phyloP scores from a whole-genome alignment of 805 yeast species.

The Kuraishia capsulata region DNA sequence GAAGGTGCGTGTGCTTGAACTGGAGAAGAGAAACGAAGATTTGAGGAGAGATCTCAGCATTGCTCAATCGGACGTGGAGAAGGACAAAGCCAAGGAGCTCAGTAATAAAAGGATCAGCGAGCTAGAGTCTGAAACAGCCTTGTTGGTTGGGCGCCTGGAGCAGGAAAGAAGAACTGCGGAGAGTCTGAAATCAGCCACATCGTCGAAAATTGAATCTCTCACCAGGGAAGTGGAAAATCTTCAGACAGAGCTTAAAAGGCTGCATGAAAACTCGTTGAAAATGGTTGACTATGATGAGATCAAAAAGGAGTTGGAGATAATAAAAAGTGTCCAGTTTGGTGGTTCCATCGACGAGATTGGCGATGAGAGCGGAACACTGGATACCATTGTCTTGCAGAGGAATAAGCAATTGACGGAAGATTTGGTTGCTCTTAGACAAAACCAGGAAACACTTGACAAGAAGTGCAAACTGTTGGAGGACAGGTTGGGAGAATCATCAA shows the following conservation, averaged over 20 bases:
- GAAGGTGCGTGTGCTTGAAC: constrained; percentile 55
- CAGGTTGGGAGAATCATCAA: constrained; percentile 22
- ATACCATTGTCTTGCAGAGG: constrained; percentile 54
- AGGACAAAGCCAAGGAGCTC: constrained; percentile 31
- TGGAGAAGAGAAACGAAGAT: constrained; percentile 73
- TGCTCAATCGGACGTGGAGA: constrained; percentile 36
- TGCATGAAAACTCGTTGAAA: constrained; percentile 39
- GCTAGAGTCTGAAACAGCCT: constrained; percentile 61
- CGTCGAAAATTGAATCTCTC: constrained; percentile 26
- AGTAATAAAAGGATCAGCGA: constrained; percentile 39
- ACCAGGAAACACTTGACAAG: constrained; percentile 36
- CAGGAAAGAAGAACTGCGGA: constrained; percentile 28
- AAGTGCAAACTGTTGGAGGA: constrained; percentile 31
- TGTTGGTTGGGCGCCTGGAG: constrained; percentile 49
- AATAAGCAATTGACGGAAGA: constrained; percentile 70
- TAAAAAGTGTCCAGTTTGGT: constrained; percentile 74
- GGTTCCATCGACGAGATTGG: constrained; percentile 25
- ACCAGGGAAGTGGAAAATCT: constrained; percentile 38
- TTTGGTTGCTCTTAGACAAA: constrained; percentile 54
- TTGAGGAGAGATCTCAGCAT: constrained; percentile 56
- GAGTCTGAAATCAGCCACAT: constrained; percentile 14
- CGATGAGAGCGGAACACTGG: constrained; percentile 30
- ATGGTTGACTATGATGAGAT: constrained; percentile 73
- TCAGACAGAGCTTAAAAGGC: constrained; percentile 36
- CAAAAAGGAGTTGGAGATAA: constrained; percentile 63